Evolutionary conservation across 768 basidiomycete genomes (phyloP).

Genomic region (Termitomyces sp.): DNA sequence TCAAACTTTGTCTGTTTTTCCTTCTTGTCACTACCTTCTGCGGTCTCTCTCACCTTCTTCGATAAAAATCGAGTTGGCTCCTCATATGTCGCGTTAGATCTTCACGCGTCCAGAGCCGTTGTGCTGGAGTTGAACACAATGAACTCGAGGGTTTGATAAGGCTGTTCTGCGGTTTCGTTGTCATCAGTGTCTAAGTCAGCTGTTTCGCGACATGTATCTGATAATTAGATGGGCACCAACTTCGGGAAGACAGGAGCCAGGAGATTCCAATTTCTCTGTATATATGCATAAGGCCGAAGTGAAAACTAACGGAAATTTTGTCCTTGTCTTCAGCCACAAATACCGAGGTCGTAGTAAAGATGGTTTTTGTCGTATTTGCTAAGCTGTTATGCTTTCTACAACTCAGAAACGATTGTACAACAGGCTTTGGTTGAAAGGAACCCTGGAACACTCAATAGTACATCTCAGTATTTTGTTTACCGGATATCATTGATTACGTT

Average conservation of each 20-base stretch:
- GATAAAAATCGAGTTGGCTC: conserved; percentile 78
- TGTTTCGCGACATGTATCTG: conserved; percentile 69
- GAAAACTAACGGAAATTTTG: too few relatives aligned
- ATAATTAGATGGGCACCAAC: background rate
- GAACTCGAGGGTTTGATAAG: conserved; percentile 79
- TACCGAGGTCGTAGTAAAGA: background rate
- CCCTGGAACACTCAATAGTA: background rate
- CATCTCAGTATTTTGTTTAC: too few relatives aligned
- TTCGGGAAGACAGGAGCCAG: background rate
- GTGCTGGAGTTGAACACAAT: conserved; percentile 63
- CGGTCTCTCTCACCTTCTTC: conserved; percentile 89
- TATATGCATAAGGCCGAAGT: too few relatives aligned
- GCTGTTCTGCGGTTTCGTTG: conserved; percentile 62
- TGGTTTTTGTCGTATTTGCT: background rate
- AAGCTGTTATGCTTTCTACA: background rate
- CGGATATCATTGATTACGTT: background rate
- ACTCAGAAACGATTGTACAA: background rate
- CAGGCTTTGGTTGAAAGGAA: background rate
- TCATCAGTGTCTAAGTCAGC: conserved; percentile 71
- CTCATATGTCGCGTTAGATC: conserved; percentile 55
- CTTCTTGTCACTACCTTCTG: conserved; percentile 79
- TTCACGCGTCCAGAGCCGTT: conserved; percentile 63
- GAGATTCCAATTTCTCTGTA: background rate
- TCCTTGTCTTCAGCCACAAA: too few relatives aligned
- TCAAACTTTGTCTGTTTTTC: conserved; percentile 76